These are phyloP conservation scores for Solanum virginianum DNA, from an alignment of 257 asterid genomes.

Conservation along the genomic window DNA sequence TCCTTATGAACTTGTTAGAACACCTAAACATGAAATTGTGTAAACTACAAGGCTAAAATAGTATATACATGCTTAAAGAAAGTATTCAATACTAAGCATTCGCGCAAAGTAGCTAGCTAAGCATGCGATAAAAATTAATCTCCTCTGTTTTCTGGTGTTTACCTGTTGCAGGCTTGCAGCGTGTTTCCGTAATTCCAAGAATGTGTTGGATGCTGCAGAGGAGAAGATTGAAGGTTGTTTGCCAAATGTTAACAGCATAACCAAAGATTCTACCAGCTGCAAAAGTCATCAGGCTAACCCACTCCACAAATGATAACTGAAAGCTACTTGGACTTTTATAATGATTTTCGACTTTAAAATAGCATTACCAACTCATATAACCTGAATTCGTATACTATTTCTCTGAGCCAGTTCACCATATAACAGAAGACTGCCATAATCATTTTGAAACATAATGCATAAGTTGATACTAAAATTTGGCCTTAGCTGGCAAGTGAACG, in stretches of 20 bases:
- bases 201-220: background rate
- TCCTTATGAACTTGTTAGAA: background rate
- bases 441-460: background rate
- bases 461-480: background rate
- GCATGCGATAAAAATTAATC: background rate
- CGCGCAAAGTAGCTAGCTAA: background rate
- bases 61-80: background rate
- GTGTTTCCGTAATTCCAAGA: background rate
- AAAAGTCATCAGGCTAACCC: background rate
- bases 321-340: background rate
- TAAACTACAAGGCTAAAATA: background rate
- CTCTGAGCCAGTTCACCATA: background rate
- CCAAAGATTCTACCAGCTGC: background rate
- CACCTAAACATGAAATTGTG: background rate
- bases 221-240: background rate
- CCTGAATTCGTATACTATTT: background rate
- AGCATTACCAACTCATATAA: background rate
- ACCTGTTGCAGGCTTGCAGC: background rate
- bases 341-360: background rate
- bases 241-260: background rate
- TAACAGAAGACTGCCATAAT: background rate
- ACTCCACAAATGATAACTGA: background rate
- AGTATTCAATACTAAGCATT: background rate
- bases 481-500: accelerated
- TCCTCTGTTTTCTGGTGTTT: background rate